Base-by-base conservation (phyloP, 495 filamentous ascomycete species). In the Podospora pseudopauciseta region DNA sequence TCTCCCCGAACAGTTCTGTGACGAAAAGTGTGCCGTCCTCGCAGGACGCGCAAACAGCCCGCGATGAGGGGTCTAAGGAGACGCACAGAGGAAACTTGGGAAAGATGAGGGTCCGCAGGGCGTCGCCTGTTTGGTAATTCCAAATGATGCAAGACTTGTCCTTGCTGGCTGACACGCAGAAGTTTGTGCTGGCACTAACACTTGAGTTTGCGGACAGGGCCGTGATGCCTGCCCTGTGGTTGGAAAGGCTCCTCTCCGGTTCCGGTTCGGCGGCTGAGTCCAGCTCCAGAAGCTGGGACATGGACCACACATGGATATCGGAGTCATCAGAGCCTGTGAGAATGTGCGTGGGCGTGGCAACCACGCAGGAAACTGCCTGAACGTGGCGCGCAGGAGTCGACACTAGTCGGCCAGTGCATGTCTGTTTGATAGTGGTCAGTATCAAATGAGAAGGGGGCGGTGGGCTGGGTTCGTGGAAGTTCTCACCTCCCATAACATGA, bases 401-500 rank as follows among this genome's bases (percentile, higher is more conserved):
- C 60, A 97, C 86, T 80, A 93, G 90, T 73, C 95, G 86, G 39
- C 94, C 95, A 30, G 92, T 96, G 69, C 88, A 90, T 70, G 89
- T 88, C 92, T 96, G 55, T 49, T 54, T 44, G 32, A 55, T 58
- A 60, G 34, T 30, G 27, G 63, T 55, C n/a, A 64, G 67, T n/a
- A 20, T 4, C 13, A 26, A 5, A 20, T 26, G 62, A 54, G 62
- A 60, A 62, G 28, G 30, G n/a, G 20, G 20, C 23, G 7, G n/a
- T 13, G 9, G 9, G 6, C 9, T 13, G 15, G 15, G 15, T 49
- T 13, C 5, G 18, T 49, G 39, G 9, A 49, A 49, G 6, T 55
- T 70, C 73, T 74, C 74, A 95, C 92, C 91, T 99, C 95, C 95
- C 95, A 99, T 13, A 96, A 77, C 72, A 96, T 90, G 66, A 98